phyloP scores from a whole-genome alignment of 306 rosid species.

The Bauhinia variegata region DNA sequence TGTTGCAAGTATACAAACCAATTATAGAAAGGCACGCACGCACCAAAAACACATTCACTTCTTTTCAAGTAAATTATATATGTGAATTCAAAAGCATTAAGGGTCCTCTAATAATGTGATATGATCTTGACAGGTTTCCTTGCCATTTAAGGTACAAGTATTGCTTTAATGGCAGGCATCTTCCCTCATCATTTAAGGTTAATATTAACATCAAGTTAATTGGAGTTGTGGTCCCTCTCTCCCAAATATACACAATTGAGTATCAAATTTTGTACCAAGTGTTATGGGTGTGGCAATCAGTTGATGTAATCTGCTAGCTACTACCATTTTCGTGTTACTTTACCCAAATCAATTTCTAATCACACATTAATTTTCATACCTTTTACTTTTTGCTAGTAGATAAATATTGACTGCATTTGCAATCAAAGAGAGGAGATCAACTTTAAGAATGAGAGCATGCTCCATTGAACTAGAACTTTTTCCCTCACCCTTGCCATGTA shows the following conservation, averaged over 20 bases:
- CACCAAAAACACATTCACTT: background rate
- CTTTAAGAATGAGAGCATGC: too few relatives aligned
- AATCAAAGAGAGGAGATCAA: too few relatives aligned
- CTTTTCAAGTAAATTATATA: background rate
- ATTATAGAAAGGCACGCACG: background rate
- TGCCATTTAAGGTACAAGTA: constrained; percentile 21
- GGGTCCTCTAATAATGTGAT: constrained; percentile 3
- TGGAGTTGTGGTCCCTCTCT: constrained; percentile 44
- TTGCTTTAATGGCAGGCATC: constrained; percentile 20
- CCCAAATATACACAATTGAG: background rate
- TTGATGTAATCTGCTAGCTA: background rate
- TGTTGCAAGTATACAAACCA: too few relatives aligned
- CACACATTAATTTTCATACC: too few relatives aligned
- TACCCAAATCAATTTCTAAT: too few relatives aligned
- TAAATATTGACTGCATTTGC: too few relatives aligned
- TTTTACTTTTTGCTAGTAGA: too few relatives aligned
- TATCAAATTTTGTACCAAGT: too few relatives aligned
- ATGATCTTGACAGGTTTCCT: constrained; percentile 28
- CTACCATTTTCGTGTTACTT: background rate
- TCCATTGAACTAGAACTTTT: too few relatives aligned
- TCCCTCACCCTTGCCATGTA: too few relatives aligned
- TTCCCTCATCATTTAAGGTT: constrained; percentile 2
- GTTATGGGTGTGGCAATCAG: too few relatives aligned
- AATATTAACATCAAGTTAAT: constrained; percentile 8
- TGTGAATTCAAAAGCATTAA: constrained; percentile 2